phyloP scores from a whole-genome alignment of 2,329 filamentous ascomycete species.

The Helminthosporium solani region DNA sequence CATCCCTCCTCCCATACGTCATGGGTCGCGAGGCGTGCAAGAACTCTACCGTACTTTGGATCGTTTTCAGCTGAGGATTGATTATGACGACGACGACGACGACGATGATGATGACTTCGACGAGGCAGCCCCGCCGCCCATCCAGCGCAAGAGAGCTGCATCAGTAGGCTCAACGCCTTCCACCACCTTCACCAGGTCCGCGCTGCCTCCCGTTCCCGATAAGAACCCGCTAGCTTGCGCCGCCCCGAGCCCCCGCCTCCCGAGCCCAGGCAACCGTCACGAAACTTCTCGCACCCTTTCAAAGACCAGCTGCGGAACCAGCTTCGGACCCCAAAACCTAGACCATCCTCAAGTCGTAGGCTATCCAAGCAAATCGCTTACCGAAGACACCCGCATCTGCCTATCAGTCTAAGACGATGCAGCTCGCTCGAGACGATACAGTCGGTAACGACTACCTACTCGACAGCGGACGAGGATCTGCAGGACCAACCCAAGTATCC shows the following conservation, averaged over 20 bases:
- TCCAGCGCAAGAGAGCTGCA: slow-evolving; percentile 4
- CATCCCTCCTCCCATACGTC: slow-evolving; percentile 17
- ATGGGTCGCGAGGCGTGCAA: slow-evolving; percentile 11
- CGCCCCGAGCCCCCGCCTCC: slow-evolving; percentile 16
- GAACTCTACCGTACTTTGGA: slow-evolving; percentile 9
- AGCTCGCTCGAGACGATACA: slow-evolving; percentile 37
- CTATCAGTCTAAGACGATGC: slow-evolving; percentile 21
- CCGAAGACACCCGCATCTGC: slow-evolving; percentile 20
- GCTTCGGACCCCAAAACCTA: slow-evolving; percentile 1
- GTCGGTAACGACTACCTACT: slow-evolving; percentile 28
- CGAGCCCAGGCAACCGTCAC: slow-evolving; percentile 8
- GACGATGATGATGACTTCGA: slow-evolving; percentile 17
- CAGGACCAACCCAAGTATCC: slow-evolving; percentile 17
- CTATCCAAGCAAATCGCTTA: slow-evolving; percentile 2
- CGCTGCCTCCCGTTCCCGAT: slow-evolving; percentile 9
- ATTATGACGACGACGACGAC: slow-evolving; percentile 19
- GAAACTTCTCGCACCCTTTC: slow-evolving; percentile 23
- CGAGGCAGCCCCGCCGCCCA: slow-evolving; percentile 18
- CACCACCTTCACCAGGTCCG: background rate
- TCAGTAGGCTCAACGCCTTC: slow-evolving; percentile 4
- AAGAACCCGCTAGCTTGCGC: slow-evolving; percentile 23
- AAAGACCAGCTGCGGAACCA: slow-evolving; percentile 3
- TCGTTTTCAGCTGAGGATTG: slow-evolving; percentile 13
- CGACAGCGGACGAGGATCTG: slow-evolving; percentile 3
- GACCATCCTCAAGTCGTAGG: slow-evolving; percentile 5